Base-by-base conservation (phyloP, 306 rosid genomes). In the Cajanus cajan region DNA sequence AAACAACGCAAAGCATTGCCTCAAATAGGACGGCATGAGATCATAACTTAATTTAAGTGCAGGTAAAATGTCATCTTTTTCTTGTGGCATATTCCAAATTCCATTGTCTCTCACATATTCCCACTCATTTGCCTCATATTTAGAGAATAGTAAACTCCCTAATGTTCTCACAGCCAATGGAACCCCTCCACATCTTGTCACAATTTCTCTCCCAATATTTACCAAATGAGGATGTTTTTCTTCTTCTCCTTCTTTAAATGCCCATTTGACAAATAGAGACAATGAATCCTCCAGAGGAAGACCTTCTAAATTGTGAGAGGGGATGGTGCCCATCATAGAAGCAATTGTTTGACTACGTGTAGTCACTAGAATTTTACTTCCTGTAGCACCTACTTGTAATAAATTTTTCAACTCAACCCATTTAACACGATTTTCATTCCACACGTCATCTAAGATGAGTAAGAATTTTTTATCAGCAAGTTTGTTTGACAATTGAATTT, bases 31-130 rank as follows among this genome's bases (percentile, higher is more conserved):
- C 0, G 90, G 80, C 78, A 84, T 40, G 16, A 52, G 78, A 84
- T 84, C 81, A n/a, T 87, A 87, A 50, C 86, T 87, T 8, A 84
- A 45, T 24, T 63, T 73, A 0, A 86, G 19, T 3, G 80, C 86
- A 18, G 77, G 85, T 7, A 83, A 48, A 7, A 83, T 80, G 54
- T 48, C 80, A 0, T 33, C 58, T 8, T 73, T 3, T 4, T 31
- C 34, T 19, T 74, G 85, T 28, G 67, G 34, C 13, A 83, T 31
- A 28, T 62, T 64, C 85, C 87, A 86, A n/a, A 83, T 86, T 22
- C 77, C 87, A 37, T 33, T 73, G 16, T 84, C 84, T n/a, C 40
- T 73, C 0, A 81, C 24, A 63, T 0, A 4, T 39, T 16, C 39
- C 80, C 76, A 73, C 4, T 47, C 72, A 1, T 12, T 2, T 24